phyloP scores from a whole-genome alignment of 108 stramenopile genomes.

The Fistulifera pelliculosa region DNA sequence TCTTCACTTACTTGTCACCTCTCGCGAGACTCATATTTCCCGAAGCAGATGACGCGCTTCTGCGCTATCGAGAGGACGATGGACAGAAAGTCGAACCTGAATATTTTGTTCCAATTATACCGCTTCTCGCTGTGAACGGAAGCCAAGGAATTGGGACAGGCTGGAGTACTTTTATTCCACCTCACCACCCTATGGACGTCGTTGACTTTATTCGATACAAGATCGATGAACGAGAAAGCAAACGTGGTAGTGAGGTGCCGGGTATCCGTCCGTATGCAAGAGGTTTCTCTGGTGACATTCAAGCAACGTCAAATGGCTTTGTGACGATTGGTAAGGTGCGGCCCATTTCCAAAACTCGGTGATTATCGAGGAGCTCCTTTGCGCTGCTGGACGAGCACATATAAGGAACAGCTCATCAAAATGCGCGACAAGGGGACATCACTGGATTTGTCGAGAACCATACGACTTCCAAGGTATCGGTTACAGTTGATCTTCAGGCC shows the following conservation, averaged over 20 bases:
- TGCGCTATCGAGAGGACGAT: conserved; percentile 77
- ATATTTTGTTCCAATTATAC: conserved; percentile 78
- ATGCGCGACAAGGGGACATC: conserved; percentile 60
- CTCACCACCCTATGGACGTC: conserved; percentile 75
- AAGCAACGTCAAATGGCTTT: conserved; percentile 23
- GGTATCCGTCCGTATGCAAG: conserved; percentile 44
- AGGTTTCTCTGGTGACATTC: conserved; percentile 68
- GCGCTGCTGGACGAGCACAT: conserved; percentile 79
- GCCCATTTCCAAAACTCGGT: conserved; percentile 32
- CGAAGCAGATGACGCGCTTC: conserved; percentile 72
- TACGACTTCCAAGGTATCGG: conserved; percentile 73
- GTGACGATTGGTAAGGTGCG: conserved; percentile 41
- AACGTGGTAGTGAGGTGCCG: conserved; percentile 22
- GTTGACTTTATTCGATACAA: conserved; percentile 62
- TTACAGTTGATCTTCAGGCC: conserved; percentile 47
- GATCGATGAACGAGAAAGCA: conserved; percentile 23
- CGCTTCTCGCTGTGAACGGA: conserved; percentile 84
- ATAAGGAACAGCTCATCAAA: conserved; percentile 56
- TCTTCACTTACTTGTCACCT: conserved; percentile 86
- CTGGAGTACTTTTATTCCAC: conserved; percentile 86
- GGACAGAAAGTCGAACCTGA: conserved; percentile 81
- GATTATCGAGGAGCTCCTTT: conserved; percentile 83
- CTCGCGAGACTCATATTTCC: conserved; percentile 72
- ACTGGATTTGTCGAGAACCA: conserved; percentile 70
- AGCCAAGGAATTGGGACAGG: conserved; percentile 93